phyloP scores from a whole-genome alignment of 2,329 filamentous ascomycete species.

The Penicillium sp. region DNA sequence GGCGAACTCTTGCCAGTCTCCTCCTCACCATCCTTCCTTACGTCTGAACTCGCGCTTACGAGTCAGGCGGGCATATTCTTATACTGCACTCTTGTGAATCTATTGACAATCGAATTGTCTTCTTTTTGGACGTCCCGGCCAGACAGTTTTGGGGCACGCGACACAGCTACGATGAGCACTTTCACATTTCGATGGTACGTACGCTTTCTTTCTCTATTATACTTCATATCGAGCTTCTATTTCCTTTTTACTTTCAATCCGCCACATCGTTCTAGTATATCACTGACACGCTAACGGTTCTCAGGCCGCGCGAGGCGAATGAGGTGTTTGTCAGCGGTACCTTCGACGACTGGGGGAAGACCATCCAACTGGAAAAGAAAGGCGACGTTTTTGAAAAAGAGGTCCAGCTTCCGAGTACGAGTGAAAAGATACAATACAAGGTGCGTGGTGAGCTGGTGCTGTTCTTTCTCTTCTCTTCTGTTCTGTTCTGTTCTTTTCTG shows the following conservation, averaged over 20 bases:
- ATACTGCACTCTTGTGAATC: not conserved
- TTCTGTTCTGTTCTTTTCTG: not conserved
- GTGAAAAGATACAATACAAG: constrained; percentile 89
- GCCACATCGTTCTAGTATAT: not conserved
- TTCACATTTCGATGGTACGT: constrained; percentile 39
- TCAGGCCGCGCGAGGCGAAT: constrained; percentile 75
- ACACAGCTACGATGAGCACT: constrained; percentile 24
- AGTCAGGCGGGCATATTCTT: not conserved
- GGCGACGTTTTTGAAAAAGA: constrained; percentile 73
- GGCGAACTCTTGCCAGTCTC: not conserved
- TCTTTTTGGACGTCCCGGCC: not conserved
- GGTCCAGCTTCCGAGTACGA: constrained; percentile 64
- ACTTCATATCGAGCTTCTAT: not conserved
- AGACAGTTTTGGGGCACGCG: too few relatives aligned
- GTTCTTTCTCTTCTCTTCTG: too few relatives aligned
- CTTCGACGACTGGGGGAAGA: constrained; percentile 92
- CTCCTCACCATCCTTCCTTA: not conserved
- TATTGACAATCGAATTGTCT: not conserved
- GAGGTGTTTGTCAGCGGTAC: constrained; percentile 94
- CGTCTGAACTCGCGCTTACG: not conserved
- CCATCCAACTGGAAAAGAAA: constrained; percentile 73
- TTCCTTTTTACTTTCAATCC: not conserved
- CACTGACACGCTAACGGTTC: not conserved
- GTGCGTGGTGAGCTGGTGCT: constrained; percentile 57
- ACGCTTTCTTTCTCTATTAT: not conserved